Evolutionary conservation across 768 basidiomycete species (phyloP).

Genomic region (Rhodotorula toruloides): DNA sequence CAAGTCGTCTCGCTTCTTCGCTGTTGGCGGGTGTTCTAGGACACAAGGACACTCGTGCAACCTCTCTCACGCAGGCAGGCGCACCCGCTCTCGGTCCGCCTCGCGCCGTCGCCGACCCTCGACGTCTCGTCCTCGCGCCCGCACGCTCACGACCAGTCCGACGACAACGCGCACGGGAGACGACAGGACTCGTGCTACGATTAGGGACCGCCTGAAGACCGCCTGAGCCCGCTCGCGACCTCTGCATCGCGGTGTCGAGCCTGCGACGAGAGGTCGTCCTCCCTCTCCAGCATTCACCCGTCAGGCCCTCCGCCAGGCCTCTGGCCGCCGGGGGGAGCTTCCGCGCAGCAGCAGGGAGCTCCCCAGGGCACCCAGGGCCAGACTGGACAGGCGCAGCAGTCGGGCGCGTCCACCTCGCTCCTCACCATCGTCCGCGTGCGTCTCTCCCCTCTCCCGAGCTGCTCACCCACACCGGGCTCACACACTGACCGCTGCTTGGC

Average conservation of each 20-base stretch:
- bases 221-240: too few species aligned
- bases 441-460: slow-evolving; percentile 43
- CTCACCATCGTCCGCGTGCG: slow-evolving; percentile 17
- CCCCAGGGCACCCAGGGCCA: neutral
- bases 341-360: neutral
- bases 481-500: neutral
- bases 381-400: slow-evolving; percentile 1
- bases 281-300: neutral
- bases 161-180: too few species aligned
- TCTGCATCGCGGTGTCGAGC: neutral
- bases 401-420: slow-evolving; percentile 7
- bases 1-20: too few species aligned
- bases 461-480: slow-evolving; percentile 81
- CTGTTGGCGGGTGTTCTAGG: too few species aligned
- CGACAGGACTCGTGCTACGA: too few species aligned
- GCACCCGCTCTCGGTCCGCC: too few species aligned
- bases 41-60: too few species aligned
- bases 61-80: too few species aligned
- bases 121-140: too few species aligned
- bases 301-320: slow-evolving; percentile 26
- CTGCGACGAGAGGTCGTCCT: neutral
- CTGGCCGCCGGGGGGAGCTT: slow-evolving; percentile 5
- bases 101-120: too few species aligned
- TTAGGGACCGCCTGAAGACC: too few species aligned
- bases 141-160: too few species aligned